These are phyloP conservation scores for Mycena belliarum DNA, from an alignment of 768 basidiomycete species.

Conservation along the genomic window DNA sequence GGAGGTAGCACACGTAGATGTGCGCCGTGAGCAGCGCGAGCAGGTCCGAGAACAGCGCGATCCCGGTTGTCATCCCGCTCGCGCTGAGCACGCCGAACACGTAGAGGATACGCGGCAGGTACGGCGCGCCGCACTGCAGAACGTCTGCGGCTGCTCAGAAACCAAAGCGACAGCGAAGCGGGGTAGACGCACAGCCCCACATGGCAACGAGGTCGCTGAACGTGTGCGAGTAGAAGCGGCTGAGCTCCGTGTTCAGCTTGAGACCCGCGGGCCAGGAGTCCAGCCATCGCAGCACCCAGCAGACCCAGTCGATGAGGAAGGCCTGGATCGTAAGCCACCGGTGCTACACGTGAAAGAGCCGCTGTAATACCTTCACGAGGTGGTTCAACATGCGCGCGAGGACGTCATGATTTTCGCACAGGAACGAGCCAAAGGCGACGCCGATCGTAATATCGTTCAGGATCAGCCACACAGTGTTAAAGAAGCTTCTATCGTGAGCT, in stretches of 20 bases:
- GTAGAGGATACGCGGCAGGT: conserved; percentile 35
- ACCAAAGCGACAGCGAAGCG: neutral
- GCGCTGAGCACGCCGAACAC: conserved; percentile 35
- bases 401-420: conserved; percentile 61
- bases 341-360: neutral
- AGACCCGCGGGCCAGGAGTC: conserved; percentile 95
- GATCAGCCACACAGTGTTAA: conserved; percentile 89
- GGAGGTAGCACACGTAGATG: conserved; percentile 65
- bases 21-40: conserved; percentile 70
- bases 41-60: conserved; percentile 68
- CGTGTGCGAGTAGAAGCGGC: conserved; percentile 74
- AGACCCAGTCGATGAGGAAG: conserved; percentile 49
- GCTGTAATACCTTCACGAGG: conserved; percentile 41
- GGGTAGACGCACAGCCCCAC: conserved; percentile 61
- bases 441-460: conserved; percentile 91
- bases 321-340: conserved; percentile 26
- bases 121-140: conserved; percentile 28
- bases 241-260: conserved; percentile 95
- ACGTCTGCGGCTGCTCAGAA: conserved; percentile 18
- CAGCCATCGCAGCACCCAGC: conserved; percentile 71
- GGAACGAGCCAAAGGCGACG: conserved; percentile 64
- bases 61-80: conserved; percentile 61
- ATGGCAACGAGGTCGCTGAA: conserved; percentile 63
- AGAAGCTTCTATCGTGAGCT: conserved; percentile 58
- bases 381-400: conserved; percentile 43